phyloP scores from a whole-genome alignment of 805 yeast species.

The Suhomyces pyralidae region DNA sequence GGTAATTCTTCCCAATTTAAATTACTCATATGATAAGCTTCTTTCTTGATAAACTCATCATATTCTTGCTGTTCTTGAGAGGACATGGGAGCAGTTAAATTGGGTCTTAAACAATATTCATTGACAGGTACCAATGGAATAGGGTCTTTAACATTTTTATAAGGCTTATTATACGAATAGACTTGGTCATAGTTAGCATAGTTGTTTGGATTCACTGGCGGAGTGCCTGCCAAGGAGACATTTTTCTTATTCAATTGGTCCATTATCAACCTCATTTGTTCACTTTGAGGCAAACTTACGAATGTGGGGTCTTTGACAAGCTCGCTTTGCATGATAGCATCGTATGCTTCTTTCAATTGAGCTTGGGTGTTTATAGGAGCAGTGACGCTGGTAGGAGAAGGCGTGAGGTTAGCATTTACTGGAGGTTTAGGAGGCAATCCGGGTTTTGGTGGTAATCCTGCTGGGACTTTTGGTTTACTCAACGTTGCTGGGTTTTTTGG shows the following conservation, averaged over 20 bases:
- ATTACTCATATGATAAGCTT: conserved; percentile 41
- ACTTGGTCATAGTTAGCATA: conserved; percentile 42
- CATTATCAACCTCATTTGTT: conserved; percentile 31
- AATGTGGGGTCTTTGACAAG: conserved; percentile 34
- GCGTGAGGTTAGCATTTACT: conserved; percentile 10
- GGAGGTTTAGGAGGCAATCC: conserved; percentile 30
- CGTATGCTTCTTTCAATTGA: conserved; percentile 31
- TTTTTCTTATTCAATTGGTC: conserved; percentile 39
- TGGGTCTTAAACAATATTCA: conserved; percentile 56
- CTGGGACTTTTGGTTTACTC: not conserved
- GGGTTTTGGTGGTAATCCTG: conserved; percentile 5
- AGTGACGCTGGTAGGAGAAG: not conserved
- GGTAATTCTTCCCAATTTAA: conserved; percentile 68
- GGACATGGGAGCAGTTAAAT: conserved; percentile 54
- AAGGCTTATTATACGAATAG: conserved; percentile 39
- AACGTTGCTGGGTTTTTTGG: not conserved
- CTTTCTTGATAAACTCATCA: conserved; percentile 52
- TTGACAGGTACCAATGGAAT: conserved; percentile 37
- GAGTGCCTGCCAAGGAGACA: conserved; percentile 20
- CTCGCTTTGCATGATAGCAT: conserved; percentile 36
- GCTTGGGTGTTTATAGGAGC: conserved; percentile 11
- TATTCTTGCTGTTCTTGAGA: conserved; percentile 52
- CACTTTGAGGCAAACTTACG: conserved; percentile 31
- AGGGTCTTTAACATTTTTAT: conserved; percentile 28
- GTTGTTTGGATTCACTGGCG: conserved; percentile 2